Conservation (phyloP, 805 yeast genomes). For the Wickerhamiella australiensis region DNA sequence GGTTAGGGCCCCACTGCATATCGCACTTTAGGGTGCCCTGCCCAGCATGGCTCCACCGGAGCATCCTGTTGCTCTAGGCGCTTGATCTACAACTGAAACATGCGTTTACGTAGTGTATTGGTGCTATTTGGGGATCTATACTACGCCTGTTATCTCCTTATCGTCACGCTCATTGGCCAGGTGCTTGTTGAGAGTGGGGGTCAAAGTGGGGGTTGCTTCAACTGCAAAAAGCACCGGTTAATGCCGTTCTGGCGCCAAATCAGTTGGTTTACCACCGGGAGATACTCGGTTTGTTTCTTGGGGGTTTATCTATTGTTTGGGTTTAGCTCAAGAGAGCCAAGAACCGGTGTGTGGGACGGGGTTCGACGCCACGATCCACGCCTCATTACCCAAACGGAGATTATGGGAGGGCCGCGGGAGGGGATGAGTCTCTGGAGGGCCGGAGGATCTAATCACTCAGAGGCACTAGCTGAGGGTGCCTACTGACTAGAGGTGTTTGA, state of each 20-base stretch:
- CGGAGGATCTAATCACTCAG: no score
- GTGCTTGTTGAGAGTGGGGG: constrained; percentile 1
- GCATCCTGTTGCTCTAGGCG: no score
- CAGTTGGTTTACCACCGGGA: not conserved
- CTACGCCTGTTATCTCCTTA: not conserved
- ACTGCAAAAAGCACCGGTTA: not conserved
- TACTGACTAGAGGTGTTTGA: no score
- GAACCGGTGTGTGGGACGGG: no score
- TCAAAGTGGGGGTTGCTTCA: not conserved
- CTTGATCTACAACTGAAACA: no score
- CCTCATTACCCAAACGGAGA: not conserved
- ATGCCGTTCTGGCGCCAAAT: not conserved
- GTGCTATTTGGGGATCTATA: not conserved
- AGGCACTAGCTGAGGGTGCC: no score
- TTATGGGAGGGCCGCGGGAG: not conserved
- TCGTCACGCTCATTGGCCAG: not conserved
- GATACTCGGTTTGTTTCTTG: not conserved
- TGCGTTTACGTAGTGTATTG: no score
- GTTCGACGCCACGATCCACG: not conserved
- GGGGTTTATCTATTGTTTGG: not conserved
- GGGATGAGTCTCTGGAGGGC: no score
- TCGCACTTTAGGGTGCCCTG: no score
- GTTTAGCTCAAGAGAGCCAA: no score
- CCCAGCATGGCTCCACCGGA: no score
- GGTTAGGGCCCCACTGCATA: not conserved